phyloP scores from a whole-genome alignment of 2,329 filamentous ascomycete genomes.

The Cordyceps tenuipes region DNA sequence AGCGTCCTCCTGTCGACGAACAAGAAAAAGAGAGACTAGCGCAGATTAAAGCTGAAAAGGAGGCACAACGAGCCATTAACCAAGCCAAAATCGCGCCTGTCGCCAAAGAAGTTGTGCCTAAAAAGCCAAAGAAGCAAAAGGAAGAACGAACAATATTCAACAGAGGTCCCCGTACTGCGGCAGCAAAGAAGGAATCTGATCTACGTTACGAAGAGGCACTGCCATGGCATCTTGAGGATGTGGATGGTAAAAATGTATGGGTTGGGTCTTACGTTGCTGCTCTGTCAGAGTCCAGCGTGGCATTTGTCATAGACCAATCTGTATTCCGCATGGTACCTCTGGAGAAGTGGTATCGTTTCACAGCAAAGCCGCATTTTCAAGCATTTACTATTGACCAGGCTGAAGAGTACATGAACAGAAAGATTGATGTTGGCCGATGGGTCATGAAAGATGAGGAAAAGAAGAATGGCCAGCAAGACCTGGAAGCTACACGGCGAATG shows the following conservation, averaged over 20 bases:
- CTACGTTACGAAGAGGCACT: constrained; percentile 89
- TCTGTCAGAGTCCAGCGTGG: constrained; percentile 76
- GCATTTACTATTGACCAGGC: constrained; percentile 74
- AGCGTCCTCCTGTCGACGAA: constrained; percentile 39
- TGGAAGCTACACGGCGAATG: constrained; percentile 48
- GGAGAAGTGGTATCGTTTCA: constrained; percentile 93
- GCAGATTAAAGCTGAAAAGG: constrained; percentile 67
- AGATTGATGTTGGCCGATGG: constrained; percentile 70
- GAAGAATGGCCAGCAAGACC: constrained; percentile 45
- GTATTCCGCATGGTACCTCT: constrained; percentile 81
- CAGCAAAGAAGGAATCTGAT: constrained; percentile 64
- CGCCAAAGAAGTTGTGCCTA: constrained; percentile 46
- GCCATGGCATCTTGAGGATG: constrained; percentile 95
- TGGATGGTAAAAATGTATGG: constrained; percentile 91
- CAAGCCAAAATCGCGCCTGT: constrained; percentile 89
- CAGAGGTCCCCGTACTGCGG: constrained; percentile 69
- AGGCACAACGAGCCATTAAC: constrained; percentile 78
- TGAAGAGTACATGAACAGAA: constrained; percentile 74
- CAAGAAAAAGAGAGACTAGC: constrained; percentile 57
- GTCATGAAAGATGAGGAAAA: constrained; percentile 62
- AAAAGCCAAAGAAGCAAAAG: constrained; percentile 55
- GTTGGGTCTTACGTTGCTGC: constrained; percentile 85
- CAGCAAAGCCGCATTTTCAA: constrained; percentile 69
- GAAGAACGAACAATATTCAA: constrained; percentile 83
- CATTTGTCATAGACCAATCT: constrained; percentile 61